A percentile compares a stretch with the other conserved stretches of the same genome.
phyloP scores from a whole-genome alignment of 129 eudicot species.

The Artemisia tridentata region DNA sequence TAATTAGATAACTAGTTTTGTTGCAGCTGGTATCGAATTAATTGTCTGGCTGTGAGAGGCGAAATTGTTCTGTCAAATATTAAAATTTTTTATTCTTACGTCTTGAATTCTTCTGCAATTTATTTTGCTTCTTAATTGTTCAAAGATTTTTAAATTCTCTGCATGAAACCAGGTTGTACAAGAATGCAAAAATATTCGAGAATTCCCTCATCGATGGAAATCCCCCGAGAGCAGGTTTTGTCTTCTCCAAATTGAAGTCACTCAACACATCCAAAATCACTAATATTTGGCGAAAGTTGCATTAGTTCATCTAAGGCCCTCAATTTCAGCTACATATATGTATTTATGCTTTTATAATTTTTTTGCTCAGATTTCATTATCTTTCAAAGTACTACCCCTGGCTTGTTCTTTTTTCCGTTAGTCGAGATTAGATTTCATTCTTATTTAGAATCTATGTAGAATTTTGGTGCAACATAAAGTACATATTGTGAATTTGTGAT shows the following conservation, averaged over 20 bases:
- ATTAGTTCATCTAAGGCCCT: slow-evolving; percentile 21
- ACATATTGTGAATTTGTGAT: too few species aligned
- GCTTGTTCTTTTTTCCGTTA: too few species aligned
- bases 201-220: slow-evolving; percentile 82
- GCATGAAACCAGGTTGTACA: slow-evolving; percentile 67
- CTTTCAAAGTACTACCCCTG: too few species aligned
- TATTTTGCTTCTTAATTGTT: too few species aligned
- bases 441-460: too few species aligned
- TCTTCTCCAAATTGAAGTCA: slow-evolving; percentile 78
- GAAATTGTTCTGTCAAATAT: too few species aligned
- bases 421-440: background rate
- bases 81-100: too few species aligned
- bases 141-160: background rate
- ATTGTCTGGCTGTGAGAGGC: too few species aligned
- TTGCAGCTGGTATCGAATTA: too few species aligned
- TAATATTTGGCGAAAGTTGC: slow-evolving; percentile 64
- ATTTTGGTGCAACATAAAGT: too few species aligned
- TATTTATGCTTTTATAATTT: background rate
- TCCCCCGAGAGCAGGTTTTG: slow-evolving; percentile 82
- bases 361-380: background rate
- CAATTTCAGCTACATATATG: background rate
- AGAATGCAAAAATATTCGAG: slow-evolving; percentile 88
- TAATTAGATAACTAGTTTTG: too few species aligned
- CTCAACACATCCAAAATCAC: slow-evolving; percentile 47
- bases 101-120: too few species aligned